A percentile compares a stretch with the other conserved stretches of the same genome.
Evolutionary conservation across 495 filamentous ascomycete species (phyloP).

Genomic region (Massariosphaeria phaeospora): DNA sequence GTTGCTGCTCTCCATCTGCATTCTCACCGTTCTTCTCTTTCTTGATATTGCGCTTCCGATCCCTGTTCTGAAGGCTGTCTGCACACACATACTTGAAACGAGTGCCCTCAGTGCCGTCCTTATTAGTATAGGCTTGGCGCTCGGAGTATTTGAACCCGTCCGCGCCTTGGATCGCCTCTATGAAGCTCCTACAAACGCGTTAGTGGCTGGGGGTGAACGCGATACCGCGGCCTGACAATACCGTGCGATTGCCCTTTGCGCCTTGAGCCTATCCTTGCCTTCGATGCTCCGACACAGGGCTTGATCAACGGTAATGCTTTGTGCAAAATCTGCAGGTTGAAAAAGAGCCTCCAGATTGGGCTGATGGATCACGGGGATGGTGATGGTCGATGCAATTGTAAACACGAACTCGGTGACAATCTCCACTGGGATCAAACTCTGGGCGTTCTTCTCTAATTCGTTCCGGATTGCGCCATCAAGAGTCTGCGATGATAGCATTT

Average conservation of each 20-base stretch:
- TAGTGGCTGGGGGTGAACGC: too few relatives aligned
- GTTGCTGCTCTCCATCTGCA: background rate
- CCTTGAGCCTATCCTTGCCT: constrained; percentile 20
- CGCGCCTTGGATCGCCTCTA: constrained; percentile 17
- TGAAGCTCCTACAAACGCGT: background rate
- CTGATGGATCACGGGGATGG: constrained; percentile 16
- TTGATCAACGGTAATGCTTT: constrained; percentile 15
- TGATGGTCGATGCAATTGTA: constrained; percentile 15
- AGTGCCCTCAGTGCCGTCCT: constrained; percentile 17
- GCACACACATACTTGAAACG: constrained; percentile 27
- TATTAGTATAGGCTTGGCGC: constrained; percentile 20
- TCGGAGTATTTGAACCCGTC: constrained; percentile 28
- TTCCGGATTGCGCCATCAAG: constrained; percentile 12
- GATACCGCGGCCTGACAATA: too few relatives aligned
- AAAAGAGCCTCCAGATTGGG: constrained; percentile 16
- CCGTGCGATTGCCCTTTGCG: constrained; percentile 15
- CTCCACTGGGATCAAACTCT: constrained; percentile 21
- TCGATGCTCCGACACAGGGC: constrained; percentile 21
- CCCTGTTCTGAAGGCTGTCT: constrained; percentile 23
- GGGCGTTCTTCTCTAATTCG: constrained; percentile 12
- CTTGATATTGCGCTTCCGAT: constrained; percentile 14
- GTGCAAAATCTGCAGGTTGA: constrained; percentile 6
- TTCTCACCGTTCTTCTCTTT: constrained; percentile 4
- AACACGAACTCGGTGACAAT: constrained; percentile 26
- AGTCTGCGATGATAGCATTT: background rate